Base-by-base conservation (phyloP, 1,284 basidiomycete genomes). In the Ganoderma lucidum region DNA sequence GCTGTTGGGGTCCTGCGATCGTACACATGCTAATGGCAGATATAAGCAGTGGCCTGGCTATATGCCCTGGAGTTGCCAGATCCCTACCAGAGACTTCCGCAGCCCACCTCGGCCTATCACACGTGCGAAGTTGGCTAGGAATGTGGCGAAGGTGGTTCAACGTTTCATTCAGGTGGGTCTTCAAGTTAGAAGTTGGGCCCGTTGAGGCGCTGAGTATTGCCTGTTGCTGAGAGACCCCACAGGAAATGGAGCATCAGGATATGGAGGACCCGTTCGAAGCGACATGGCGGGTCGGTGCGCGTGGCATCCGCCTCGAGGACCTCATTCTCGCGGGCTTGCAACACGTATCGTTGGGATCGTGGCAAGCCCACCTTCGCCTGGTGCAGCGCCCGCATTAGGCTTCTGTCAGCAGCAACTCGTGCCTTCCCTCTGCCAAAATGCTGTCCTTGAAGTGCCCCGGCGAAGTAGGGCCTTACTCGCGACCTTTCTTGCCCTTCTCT, bases 281-380 rank as follows among this genome's bases (percentile, higher is more conserved):
- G 14, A 79, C 79, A 44, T 93, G 90, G 91, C 82, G 81, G 71
- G 85, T 93, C n/a, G 91, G 90, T 6, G 75, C 75, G 19, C 70
- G 80, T 58, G 81, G 84, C 70, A 90, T 93, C 78, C 85, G 78
- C 53, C 80, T 91, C 17, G 89, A 89, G 48, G 87, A 93, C 75
- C 81, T 93, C 62, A 80, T 90, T 61, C 84, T 93, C 58, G 88
- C 93, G 72, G 90, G 90, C 72, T 86, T 93, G 62, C 91, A 93
- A 79, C 92, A 93, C 71, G 91, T 93, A 63, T 92, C 90, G 12
- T 88, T 90, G 80, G 92, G 92, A 15, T 90, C 87, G 69, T 93
- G 92, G 92, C 92, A 93, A 73, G 91, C 91, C 44, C 91, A 93
- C 67, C 80, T 93, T 62, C 86, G 90, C 73, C 82, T 93, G 53